Evolutionary conservation across 177 flowering plant species (phyloP).

Genomic region (Vitis hybrid): DNA sequence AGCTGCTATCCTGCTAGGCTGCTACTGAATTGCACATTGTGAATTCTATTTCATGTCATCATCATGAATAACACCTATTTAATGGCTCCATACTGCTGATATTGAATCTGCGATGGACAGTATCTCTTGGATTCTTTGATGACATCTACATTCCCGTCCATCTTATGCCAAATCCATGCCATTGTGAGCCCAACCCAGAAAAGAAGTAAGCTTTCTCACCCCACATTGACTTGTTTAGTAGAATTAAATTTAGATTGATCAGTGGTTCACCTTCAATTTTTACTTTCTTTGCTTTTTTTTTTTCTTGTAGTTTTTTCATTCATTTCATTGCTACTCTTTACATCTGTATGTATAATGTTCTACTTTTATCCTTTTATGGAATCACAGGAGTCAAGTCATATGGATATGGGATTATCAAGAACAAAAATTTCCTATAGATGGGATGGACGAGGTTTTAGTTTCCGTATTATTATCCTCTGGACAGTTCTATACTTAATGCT

Average conservation of each 20-base stretch:
- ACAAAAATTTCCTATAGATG: conserved; percentile 37
- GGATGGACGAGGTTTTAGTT: conserved; percentile 47
- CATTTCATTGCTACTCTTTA: not conserved
- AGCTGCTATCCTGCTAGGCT: no score
- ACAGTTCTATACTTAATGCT: no score
- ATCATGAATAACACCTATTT: no score
- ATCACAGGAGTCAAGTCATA: conserved; percentile 33
- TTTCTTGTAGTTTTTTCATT: not conserved
- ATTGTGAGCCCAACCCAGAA: conserved; percentile 26
- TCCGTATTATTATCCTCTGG: not conserved
- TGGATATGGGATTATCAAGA: conserved; percentile 58
- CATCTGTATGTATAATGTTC: not conserved
- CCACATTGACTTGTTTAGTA: not conserved
- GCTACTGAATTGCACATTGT: no score
- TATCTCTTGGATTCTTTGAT: conserved; percentile 82
- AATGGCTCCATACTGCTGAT: no score
- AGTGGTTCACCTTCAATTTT: not conserved
- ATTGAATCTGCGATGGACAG: conserved; percentile 34
- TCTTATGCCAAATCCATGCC: conserved; percentile 46
- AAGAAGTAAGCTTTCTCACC: conserved; percentile 14
- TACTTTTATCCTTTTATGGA: not conserved
- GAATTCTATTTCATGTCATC: no score
- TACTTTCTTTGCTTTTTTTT: no score
- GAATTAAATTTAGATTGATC: not conserved
- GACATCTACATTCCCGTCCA: conserved; percentile 66